Base-by-base conservation (phyloP, 345 rosid species). In the Cardamine resedifolia region DNA sequence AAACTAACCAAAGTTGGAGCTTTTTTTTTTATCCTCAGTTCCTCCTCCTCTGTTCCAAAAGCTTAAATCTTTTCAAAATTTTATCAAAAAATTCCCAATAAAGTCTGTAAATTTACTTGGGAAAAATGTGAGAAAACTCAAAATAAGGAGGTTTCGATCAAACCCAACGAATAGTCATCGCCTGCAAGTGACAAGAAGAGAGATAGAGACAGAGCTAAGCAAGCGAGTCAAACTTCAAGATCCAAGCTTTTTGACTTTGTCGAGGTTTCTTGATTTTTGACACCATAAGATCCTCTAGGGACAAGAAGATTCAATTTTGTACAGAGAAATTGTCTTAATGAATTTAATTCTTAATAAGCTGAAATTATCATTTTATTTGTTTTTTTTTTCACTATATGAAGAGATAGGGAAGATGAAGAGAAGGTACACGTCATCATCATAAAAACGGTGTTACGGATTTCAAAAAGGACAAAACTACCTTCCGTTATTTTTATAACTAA, bases 141-240 rank as follows among this genome's bases (percentile, higher is more conserved):
- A 27, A 57, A 24, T 4, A 15, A 24, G 15, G 39, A 77, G 56
- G 39, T 39, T 77, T 3, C 5, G 36, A 75, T 75, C 31, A 75
- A 68, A 62, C 8, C 19, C 38, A 76, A 38, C 11, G 67, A 70
- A 70, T 12, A 38, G 61, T 63, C 48, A 56, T 49, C 48, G 72
- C 72, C 68, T 64, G 76, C 80, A 71, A 71, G 72, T 77, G 61
- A 64, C 49, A 41, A 64, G 61, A 57, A 52, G 69, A 50, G 36
- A 59, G 66, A 74, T 2, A 73, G 34, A 73, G 59, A 50, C 30
- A 26, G 56, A 52, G 23, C 33, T 6, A 52, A 72, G 24, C 8
- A 61, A 36, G 41, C 7, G 41, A 77, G 73, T 71, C 77, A 71
- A 71, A 77, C 77, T 70, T 48, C 34, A 77, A 66, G 80, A 77